These are phyloP conservation scores for Termitomyces sp. DNA, from an alignment of 768 basidiomycete genomes.

Conservation along the genomic window DNA sequence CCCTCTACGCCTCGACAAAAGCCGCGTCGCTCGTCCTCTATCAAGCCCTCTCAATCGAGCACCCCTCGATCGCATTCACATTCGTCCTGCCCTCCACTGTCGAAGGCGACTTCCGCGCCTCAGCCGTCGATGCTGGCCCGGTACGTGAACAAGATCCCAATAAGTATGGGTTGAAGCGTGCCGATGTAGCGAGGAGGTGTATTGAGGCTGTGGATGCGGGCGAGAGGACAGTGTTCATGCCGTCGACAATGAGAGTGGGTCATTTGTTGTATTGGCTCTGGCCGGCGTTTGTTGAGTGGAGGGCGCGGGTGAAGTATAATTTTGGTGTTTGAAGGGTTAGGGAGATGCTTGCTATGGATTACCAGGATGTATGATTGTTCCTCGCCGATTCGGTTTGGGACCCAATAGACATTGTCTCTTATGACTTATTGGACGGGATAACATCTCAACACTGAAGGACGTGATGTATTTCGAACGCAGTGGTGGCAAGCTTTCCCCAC, in stretches of 20 bases:
- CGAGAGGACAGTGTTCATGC: slow-evolving; percentile 60
- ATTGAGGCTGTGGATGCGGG: slow-evolving; percentile 56
- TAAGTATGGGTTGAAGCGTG: slow-evolving; percentile 54
- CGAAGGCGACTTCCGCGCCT: slow-evolving; percentile 75
- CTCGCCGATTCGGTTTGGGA: no score
- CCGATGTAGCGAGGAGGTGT: slow-evolving; percentile 56
- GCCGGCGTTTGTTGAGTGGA: slow-evolving; percentile 54
- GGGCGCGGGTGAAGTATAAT: slow-evolving; percentile 63
- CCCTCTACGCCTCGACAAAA: slow-evolving; percentile 84
- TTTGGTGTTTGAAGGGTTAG: slow-evolving; percentile 26
- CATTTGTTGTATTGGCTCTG: slow-evolving; percentile 65
- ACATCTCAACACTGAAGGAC: no score
- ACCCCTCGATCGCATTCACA: slow-evolving; percentile 63
- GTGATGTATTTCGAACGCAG: no score
- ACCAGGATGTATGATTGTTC: neutral
- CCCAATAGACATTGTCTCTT: no score
- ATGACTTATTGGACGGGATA: no score
- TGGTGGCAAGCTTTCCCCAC: no score
- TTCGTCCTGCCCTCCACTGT: slow-evolving; percentile 66
- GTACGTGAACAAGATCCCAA: slow-evolving; percentile 51
- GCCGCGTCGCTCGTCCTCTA: slow-evolving; percentile 74
- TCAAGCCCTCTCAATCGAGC: slow-evolving; percentile 77
- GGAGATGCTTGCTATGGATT: neutral
- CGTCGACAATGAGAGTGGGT: slow-evolving; percentile 38
- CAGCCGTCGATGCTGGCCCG: slow-evolving; percentile 61